Evolutionary conservation across 768 basidiomycete species (phyloP).

Genomic region (Inosperma sp.): DNA sequence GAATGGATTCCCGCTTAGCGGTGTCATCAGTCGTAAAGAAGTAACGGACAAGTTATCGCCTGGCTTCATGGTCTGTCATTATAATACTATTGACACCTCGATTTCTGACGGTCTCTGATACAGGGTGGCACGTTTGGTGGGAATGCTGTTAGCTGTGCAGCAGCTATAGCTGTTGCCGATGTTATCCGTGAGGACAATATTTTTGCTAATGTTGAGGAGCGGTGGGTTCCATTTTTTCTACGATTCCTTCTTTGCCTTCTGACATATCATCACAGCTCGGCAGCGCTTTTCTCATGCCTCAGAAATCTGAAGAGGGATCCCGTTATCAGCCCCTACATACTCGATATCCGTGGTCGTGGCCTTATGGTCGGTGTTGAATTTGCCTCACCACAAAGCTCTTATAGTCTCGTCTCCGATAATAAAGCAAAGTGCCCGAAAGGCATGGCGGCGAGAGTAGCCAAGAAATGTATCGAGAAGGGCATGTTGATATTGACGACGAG

Average conservation of each 20-base stretch:
- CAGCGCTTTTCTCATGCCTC: conserved; percentile 64
- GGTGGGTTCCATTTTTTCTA: too few species aligned
- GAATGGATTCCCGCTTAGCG: conserved; percentile 92
- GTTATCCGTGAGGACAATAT: conserved; percentile 75
- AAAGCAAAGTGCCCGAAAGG: conserved; percentile 34
- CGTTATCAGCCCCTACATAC: conserved; percentile 50
- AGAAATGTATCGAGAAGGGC: conserved; percentile 81
- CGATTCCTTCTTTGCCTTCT: too few species aligned
- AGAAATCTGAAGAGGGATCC: conserved; percentile 52
- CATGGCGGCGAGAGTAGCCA: conserved; percentile 66
- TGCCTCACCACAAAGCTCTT: conserved; percentile 45
- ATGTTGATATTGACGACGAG: conserved; percentile 87
- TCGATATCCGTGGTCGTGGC: conserved; percentile 85
- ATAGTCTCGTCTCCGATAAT: too few species aligned
- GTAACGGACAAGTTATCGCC: conserved; percentile 74
- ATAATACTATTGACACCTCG: neutral
- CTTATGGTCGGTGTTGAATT: conserved; percentile 88
- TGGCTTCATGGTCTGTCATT: conserved; percentile 64
- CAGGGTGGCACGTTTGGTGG: conserved; percentile 90
- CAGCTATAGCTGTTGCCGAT: conserved; percentile 77
- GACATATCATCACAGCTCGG: conserved; percentile 52
- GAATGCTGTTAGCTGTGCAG: conserved; percentile 89
- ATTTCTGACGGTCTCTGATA: neutral
- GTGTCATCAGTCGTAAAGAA: conserved; percentile 74
- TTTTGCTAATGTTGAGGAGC: conserved; percentile 68